Conservation (phyloP, 108 stramenopile species). For the Mediolabrus comicus region DNA sequence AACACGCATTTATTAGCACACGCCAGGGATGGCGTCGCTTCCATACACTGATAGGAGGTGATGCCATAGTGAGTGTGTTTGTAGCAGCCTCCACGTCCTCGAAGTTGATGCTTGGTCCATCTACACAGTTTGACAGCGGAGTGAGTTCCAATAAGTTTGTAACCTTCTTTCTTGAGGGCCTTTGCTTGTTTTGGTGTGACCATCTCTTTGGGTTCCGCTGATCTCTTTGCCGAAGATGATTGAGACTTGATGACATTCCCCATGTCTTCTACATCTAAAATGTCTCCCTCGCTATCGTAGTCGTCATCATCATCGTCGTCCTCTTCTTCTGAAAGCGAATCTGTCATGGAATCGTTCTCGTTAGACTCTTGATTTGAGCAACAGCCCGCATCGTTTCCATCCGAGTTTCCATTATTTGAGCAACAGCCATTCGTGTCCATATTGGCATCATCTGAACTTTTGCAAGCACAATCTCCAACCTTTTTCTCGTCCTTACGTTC, state of each 20-base stretch:
- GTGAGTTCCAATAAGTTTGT: conserved; percentile 94
- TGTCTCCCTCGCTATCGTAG: conserved; percentile 50
- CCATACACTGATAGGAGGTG: conserved; percentile 97
- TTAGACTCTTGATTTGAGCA: conserved; percentile 30
- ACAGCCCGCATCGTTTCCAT: conserved; percentile 4
- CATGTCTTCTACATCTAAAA: conserved; percentile 93
- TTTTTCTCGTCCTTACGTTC: background rate
- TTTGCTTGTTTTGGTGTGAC: conserved; percentile 90
- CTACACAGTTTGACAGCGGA: conserved; percentile 97
- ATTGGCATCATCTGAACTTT: conserved; percentile 1
- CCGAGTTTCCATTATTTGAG: conserved; percentile 7
- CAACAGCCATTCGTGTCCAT: conserved; percentile 5
- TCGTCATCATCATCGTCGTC: conserved; percentile 52
- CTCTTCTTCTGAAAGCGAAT: conserved; percentile 36
- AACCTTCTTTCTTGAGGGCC: conserved; percentile 94
- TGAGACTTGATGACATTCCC: conserved; percentile 63
- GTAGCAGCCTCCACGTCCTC: conserved; percentile 96
- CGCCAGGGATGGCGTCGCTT: conserved; percentile 91
- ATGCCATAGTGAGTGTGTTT: conserved; percentile 98
- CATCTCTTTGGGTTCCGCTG: conserved; percentile 76
- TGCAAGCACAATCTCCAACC: conserved; percentile 15
- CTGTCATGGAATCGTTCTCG: conserved; percentile 44
- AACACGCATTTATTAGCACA: conserved; percentile 99
- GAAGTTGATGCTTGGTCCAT: conserved; percentile 97
- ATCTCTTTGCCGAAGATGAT: conserved; percentile 15